Conservation (phyloP, 106 monocot species). For the Posidonia australis region DNA sequence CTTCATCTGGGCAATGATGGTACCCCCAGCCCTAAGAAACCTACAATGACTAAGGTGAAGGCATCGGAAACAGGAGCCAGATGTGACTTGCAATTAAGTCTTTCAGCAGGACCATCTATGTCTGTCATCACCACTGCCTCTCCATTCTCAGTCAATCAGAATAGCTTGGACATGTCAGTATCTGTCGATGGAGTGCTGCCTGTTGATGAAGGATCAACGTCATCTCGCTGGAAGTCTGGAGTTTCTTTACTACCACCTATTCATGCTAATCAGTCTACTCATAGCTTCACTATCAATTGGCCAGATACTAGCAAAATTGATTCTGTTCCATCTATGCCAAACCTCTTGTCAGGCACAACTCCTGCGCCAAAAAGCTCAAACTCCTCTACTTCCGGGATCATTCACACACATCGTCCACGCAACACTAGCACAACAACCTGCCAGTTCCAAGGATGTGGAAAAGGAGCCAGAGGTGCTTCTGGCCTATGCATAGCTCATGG, state of each 20-base stretch:
- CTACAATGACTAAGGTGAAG: background rate
- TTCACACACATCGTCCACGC: constrained; percentile 11
- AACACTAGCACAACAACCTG: constrained; percentile 31
- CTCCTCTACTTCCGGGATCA: constrained; percentile 23
- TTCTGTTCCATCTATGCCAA: background rate
- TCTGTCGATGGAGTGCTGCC: background rate
- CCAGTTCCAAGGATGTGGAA: constrained; percentile 38
- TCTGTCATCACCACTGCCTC: constrained; percentile 10
- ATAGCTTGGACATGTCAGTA: constrained; percentile 3
- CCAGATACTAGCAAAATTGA: constrained; percentile 1
- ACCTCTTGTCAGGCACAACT: constrained; percentile 11
- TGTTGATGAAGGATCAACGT: constrained; percentile 16
- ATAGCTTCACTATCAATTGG: background rate
- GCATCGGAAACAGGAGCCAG: background rate
- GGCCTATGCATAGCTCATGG: constrained; percentile 62
- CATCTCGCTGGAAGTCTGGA: constrained; percentile 14
- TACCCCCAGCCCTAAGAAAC: constrained; percentile 2
- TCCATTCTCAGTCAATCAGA: constrained; percentile 4
- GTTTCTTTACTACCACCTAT: constrained; percentile 5
- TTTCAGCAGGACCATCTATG: constrained; percentile 6
- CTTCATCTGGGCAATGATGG: constrained; percentile 23
- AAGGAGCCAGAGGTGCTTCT: constrained; percentile 63
- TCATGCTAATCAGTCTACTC: background rate
- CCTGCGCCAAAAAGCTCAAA: constrained; percentile 14
- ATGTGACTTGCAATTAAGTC: constrained; percentile 12